phyloP scores from a whole-genome alignment of 164 flowering plant genomes.

The Chimonanthus salicifolius region DNA sequence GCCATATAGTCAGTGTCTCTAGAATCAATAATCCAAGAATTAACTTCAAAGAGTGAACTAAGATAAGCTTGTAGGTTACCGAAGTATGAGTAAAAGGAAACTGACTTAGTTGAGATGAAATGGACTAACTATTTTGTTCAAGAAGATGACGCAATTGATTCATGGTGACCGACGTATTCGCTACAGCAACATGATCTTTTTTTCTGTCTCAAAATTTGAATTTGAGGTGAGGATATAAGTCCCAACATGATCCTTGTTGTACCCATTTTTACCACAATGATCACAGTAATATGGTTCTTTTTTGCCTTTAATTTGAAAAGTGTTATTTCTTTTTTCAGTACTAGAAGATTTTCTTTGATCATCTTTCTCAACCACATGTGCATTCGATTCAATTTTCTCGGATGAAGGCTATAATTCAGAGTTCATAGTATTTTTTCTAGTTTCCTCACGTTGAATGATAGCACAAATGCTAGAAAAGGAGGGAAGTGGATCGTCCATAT shows the following conservation, averaged over 20 bases:
- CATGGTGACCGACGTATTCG: slow-evolving; percentile 4
- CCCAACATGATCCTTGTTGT: slow-evolving; percentile 16
- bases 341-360: background rate
- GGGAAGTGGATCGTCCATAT: background rate
- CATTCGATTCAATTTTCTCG: background rate
- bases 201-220: background rate
- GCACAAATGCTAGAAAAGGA: background rate
- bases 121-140: slow-evolving; percentile 4
- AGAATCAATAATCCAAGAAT: too few species aligned
- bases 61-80: slow-evolving; percentile 9
- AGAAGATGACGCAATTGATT: slow-evolving; percentile 1
- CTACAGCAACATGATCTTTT: background rate
- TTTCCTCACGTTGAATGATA: background rate
- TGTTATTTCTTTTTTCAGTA: background rate
- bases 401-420: too few species aligned
- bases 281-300: background rate
- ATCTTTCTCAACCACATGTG: background rate
- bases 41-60: background rate
- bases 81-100: slow-evolving; percentile 1
- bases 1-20: slow-evolving; percentile 8
- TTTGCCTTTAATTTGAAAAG: background rate
- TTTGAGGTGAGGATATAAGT: slow-evolving; percentile 8
- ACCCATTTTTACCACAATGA: background rate
- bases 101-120: background rate
- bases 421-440: background rate